These are phyloP conservation scores for Pholiota adiposa DNA, from an alignment of 1,284 basidiomycete species.

Conservation along the genomic window DNA sequence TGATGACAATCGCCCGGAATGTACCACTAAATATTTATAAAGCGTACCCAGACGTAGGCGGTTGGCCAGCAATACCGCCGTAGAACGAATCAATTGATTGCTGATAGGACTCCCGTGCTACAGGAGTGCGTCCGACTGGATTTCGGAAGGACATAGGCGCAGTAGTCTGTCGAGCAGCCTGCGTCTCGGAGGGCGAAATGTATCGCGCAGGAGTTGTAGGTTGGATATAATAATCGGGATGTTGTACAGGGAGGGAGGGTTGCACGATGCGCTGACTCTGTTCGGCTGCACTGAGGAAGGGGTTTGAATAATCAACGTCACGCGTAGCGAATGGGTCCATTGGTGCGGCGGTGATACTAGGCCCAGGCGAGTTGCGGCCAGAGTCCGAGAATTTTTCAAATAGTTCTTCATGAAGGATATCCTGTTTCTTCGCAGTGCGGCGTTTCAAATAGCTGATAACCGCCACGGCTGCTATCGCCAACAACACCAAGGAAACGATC, in stretches of 20 bases:
- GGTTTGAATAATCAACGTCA: constrained; percentile 18
- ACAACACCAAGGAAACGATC: constrained; percentile 35
- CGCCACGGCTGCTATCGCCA: constrained; percentile 28
- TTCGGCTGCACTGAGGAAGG: not conserved
- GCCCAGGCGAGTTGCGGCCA: constrained; percentile 27
- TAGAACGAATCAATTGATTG: constrained; percentile 39
- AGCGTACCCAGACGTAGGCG: constrained; percentile 9
- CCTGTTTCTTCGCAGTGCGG: constrained; percentile 23
- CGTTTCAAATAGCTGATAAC: constrained; percentile 31
- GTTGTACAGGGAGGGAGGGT: constrained; percentile 22
- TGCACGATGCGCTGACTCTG: constrained; percentile 1
- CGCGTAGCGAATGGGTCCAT: constrained; percentile 34
- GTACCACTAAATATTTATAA: not conserved
- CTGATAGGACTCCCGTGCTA: constrained; percentile 27
- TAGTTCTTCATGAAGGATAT: constrained; percentile 27
- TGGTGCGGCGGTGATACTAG: constrained; percentile 30
- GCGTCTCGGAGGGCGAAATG: constrained; percentile 15
- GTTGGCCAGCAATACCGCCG: constrained; percentile 26
- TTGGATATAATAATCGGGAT: constrained; percentile 24
- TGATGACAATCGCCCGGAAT: not conserved
- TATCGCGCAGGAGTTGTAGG: constrained; percentile 14
- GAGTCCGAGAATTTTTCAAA: constrained; percentile 32
- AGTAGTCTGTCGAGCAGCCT: constrained; percentile 9
- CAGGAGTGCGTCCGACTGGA: constrained; percentile 12
- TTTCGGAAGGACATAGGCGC: constrained; percentile 20